phyloP scores from a whole-genome alignment of 2,329 filamentous ascomycete genomes.

The Paecilomyces formosus region DNA sequence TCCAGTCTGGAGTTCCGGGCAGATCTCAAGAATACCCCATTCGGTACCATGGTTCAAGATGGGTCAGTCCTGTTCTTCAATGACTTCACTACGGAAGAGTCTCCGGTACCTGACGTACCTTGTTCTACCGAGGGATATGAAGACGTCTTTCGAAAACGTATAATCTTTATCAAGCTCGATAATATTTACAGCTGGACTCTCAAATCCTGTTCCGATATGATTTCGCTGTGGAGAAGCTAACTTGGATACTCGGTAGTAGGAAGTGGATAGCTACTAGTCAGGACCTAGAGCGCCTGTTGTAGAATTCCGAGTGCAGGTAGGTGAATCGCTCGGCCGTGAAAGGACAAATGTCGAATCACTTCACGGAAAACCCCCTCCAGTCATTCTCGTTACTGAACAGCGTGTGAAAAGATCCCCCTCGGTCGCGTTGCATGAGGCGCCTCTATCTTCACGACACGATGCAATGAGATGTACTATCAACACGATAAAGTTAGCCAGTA shows the following conservation, averaged over 20 bases:
- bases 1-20: not conserved
- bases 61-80: not conserved
- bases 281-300: not conserved
- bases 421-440: not conserved
- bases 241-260: not conserved
- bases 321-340: not conserved
- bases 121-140: too few relatives aligned
- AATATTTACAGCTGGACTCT: not conserved
- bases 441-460: not conserved
- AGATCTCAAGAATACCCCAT: not conserved
- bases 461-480: not conserved
- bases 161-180: too few relatives aligned
- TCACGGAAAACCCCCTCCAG: not conserved
- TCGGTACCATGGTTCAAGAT: not conserved
- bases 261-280: not conserved
- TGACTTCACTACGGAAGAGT: not conserved
- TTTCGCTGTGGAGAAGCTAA: not conserved
- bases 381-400: not conserved
- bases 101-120: not conserved
- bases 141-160: too few relatives aligned
- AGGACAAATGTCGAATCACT: not conserved
- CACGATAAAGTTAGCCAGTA: not conserved
- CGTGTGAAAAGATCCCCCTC: not conserved
- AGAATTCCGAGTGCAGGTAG: not conserved
- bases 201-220: not conserved